Evolutionary conservation across 257 asterid genomes (phyloP).

Genomic region (Plantago ovata): DNA sequence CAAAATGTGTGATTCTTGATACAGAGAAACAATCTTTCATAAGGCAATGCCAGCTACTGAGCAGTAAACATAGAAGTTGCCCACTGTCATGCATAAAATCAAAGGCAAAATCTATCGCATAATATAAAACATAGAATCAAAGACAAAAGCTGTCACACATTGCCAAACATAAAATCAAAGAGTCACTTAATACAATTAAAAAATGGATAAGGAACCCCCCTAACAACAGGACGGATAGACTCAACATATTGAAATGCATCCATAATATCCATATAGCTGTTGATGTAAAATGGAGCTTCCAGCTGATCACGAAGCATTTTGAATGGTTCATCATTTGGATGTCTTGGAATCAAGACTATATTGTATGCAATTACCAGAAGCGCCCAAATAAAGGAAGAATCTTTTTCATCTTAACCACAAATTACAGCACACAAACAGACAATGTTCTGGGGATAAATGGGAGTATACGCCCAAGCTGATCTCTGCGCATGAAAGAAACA

Average conservation of each 20-base stretch:
- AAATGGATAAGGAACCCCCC: not conserved
- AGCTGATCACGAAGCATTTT: not conserved
- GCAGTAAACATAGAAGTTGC: constrained; percentile 79
- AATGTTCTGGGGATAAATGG: no score
- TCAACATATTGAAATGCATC: no score
- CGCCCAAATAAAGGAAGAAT: constrained; percentile 29
- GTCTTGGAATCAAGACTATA: constrained; percentile 17
- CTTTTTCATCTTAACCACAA: no score
- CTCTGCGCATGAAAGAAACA: no score
- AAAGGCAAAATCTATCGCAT: not conserved
- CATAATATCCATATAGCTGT: no score
- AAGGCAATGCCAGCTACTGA: constrained; percentile 77
- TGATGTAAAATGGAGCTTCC: not conserved
- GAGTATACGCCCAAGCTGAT: no score
- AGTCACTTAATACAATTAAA: no score
- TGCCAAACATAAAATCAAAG: no score
- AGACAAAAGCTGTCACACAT: no score
- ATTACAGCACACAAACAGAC: no score
- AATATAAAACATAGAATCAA: no score
- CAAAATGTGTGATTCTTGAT: constrained; percentile 72
- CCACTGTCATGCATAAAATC: no score
- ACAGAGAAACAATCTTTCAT: constrained; percentile 85
- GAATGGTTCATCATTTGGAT: not conserved
- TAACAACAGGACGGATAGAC: not conserved
- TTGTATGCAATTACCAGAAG: constrained; percentile 26